phyloP scores from a whole-genome alignment of 164 flowering plant species.

The Vitis rupestris region DNA sequence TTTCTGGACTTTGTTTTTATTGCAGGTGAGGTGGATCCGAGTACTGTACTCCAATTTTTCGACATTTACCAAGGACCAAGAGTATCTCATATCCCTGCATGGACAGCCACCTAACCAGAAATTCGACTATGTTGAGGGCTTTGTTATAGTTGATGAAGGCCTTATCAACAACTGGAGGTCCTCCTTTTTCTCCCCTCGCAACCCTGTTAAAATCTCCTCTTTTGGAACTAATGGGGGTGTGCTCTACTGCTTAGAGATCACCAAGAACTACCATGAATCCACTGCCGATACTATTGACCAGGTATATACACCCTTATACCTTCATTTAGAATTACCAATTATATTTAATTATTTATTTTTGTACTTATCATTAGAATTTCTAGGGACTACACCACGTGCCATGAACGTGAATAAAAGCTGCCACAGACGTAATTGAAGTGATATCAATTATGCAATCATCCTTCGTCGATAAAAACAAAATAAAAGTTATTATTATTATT shows the following conservation, averaged over 20 bases:
- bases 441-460: too few relatives aligned
- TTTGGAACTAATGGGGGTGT: slow-evolving; percentile 49
- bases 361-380: too few relatives aligned
- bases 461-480: neutral
- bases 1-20: slow-evolving; percentile 6
- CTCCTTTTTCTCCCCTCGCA: slow-evolving; percentile 83
- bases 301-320: slow-evolving; percentile 35
- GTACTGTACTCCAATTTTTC: slow-evolving; percentile 78
- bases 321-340: too few relatives aligned
- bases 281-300: slow-evolving; percentile 55
- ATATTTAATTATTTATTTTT: too few relatives aligned
- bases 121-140: slow-evolving; percentile 95
- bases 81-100: slow-evolving; percentile 76
- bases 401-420: too few relatives aligned
- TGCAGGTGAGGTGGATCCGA: slow-evolving; percentile 89
- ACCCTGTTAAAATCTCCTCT: slow-evolving; percentile 77
- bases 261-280: slow-evolving; percentile 72
- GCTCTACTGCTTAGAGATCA: slow-evolving; percentile 79
- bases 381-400: too few relatives aligned
- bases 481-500: neutral
- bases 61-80: slow-evolving; percentile 79
- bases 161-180: slow-evolving; percentile 92
- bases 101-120: slow-evolving; percentile 34
- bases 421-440: too few relatives aligned
- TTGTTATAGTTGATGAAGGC: slow-evolving; percentile 87